Percentiles rank a stretch among this genome's conserved stretches.
Evolutionary conservation across 192 early-diverging fungal genomes (phyloP).

Genomic region (Umbelopsis ramanniana): DNA sequence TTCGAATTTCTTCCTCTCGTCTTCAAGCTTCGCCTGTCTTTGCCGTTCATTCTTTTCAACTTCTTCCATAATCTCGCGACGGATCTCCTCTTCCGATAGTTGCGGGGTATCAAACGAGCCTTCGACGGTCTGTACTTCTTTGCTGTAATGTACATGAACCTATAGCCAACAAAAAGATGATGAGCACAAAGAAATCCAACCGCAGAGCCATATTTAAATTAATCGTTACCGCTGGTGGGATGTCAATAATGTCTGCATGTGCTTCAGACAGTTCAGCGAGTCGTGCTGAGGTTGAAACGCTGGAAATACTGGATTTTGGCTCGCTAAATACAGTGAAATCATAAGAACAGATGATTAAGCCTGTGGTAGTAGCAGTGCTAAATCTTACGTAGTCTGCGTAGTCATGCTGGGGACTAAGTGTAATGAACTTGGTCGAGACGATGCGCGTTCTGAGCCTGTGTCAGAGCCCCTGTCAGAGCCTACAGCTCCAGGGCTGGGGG

Average conservation of each 20-base stretch:
- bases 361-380: background rate
- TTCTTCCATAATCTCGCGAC: conserved; percentile 67
- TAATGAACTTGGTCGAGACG: conserved; percentile 46
- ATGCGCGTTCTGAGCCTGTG: conserved; percentile 41
- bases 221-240: conserved; percentile 73
- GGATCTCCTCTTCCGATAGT: conserved; percentile 53
- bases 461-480: conserved; percentile 54
- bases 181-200: background rate
- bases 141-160: conserved; percentile 88
- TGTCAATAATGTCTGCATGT: conserved; percentile 83
- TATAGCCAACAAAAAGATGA: conserved; percentile 23
- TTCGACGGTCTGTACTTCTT: conserved; percentile 81
- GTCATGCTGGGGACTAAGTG: background rate
- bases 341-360: no score
- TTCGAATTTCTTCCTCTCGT: conserved; percentile 47
- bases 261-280: conserved; percentile 72
- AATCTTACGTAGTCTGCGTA: background rate
- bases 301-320: background rate
- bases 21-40: conserved; percentile 48
- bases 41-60: conserved; percentile 60
- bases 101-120: conserved; percentile 55
- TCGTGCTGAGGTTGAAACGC: conserved; percentile 12
- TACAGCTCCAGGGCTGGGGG: conserved; percentile 42
- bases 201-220: background rate
- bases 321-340: background rate